These are phyloP conservation scores for Symbiotaphrina buchneri DNA, from an alignment of 495 filamentous ascomycete genomes.

Conservation along the genomic window DNA sequence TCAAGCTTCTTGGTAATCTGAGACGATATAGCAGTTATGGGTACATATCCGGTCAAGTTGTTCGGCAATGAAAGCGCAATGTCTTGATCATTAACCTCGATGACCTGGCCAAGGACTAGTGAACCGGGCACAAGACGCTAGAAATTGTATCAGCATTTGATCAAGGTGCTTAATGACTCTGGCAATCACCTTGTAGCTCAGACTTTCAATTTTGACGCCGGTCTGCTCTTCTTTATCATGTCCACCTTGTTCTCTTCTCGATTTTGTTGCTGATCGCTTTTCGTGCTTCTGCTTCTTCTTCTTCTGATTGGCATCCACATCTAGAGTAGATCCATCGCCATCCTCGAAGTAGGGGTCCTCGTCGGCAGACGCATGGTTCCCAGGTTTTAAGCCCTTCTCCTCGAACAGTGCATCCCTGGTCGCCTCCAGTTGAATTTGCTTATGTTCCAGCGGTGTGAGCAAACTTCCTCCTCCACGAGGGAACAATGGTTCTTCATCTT, in stretches of 20 bases:
- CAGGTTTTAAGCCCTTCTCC: slow-evolving; percentile 42
- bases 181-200: slow-evolving; percentile 61
- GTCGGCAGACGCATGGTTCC: slow-evolving; percentile 20
- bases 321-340: slow-evolving; percentile 24
- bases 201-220: slow-evolving; percentile 51
- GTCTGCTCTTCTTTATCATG: slow-evolving; percentile 26
- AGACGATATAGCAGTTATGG: slow-evolving; percentile 76
- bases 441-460: slow-evolving; percentile 81
- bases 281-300: slow-evolving; percentile 19
- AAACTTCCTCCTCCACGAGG: slow-evolving; percentile 82
- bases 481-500: slow-evolving; percentile 70
- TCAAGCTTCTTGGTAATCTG: slow-evolving; percentile 44
- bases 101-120: slow-evolving; percentile 67
- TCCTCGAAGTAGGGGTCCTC: slow-evolving; percentile 25
- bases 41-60: slow-evolving; percentile 72
- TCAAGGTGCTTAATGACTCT: neutral
- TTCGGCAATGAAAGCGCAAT: slow-evolving; percentile 71
- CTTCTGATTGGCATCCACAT: slow-evolving; percentile 18
- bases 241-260: too few relatives aligned
- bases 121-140: slow-evolving; percentile 66
- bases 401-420: slow-evolving; percentile 87
- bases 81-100: slow-evolving; percentile 56
- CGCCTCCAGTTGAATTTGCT: slow-evolving; percentile 88
- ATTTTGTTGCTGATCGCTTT: too few relatives aligned
- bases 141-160: slow-evolving; percentile 12